Percentiles rank a stretch among this genome's conserved stretches.
Conservation (phyloP, 148 eudicot species). For the Vaccinium vitisidaea region DNA sequence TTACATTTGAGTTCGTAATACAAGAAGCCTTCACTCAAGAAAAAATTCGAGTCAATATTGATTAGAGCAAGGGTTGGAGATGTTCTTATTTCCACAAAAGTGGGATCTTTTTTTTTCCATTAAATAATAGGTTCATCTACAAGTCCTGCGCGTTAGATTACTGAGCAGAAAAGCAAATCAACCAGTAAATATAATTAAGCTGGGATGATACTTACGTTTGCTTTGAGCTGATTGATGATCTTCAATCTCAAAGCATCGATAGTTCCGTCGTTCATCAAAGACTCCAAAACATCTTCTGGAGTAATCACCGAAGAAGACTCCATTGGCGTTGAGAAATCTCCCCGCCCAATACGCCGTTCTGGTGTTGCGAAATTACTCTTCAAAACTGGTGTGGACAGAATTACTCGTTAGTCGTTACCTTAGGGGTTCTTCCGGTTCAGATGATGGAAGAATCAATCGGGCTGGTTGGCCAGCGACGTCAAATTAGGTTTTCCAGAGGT, state of each 20-base stretch:
- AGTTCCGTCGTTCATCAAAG: slow-evolving; percentile 91
- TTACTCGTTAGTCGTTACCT: not conserved
- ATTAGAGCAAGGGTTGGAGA: not conserved
- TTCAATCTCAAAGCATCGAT: slow-evolving; percentile 79
- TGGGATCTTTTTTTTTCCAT: not conserved
- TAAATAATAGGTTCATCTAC: not conserved
- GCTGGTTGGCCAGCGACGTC: not conserved
- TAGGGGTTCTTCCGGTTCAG: not conserved
- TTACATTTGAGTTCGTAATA: not conserved
- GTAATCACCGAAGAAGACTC: slow-evolving; percentile 52
- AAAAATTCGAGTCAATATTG: not conserved
- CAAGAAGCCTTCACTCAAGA: not conserved
- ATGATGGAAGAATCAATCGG: not conserved
- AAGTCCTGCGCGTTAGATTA: not conserved
- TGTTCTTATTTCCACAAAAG: not conserved
- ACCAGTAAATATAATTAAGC: not conserved
- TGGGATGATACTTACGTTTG: slow-evolving; percentile 53
- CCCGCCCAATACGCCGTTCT: not conserved
- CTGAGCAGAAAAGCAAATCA: not conserved
- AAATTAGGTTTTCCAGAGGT: not conserved
- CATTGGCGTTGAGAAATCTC: slow-evolving; percentile 24
- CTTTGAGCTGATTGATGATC: slow-evolving; percentile 93
- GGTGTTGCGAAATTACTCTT: not conserved
- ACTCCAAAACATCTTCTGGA: slow-evolving; percentile 82
- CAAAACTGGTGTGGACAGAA: not conserved